Conservation (phyloP, 495 filamentous ascomycete genomes). For the Cryomyces minteri region DNA sequence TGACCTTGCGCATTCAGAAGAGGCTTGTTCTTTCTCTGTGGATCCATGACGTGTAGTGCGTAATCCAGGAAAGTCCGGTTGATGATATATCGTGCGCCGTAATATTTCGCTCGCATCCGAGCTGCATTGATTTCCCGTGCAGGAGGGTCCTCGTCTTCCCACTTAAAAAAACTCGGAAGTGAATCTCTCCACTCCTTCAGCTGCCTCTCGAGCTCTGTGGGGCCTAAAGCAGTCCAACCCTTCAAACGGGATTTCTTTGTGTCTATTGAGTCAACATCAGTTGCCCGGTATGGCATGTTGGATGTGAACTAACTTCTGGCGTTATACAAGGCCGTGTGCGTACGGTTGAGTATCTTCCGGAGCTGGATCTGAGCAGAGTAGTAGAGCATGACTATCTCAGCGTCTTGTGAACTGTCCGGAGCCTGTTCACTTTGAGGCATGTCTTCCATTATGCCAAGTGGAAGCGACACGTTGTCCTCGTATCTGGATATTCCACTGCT, state of each 20-base stretch:
- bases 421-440: no score
- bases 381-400: slow-evolving; percentile 42
- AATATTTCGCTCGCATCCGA: slow-evolving; percentile 82
- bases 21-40: not conserved
- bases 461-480: slow-evolving; percentile 30
- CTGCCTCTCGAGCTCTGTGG: slow-evolving; percentile 21
- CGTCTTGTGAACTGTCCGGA: not conserved
- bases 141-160: slow-evolving; percentile 49
- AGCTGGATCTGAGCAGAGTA: slow-evolving; percentile 78
- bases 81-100: slow-evolving; percentile 78
- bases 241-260: not conserved
- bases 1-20: not conserved
- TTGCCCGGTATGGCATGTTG: not conserved
- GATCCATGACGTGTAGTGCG: slow-evolving; percentile 30
- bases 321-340: slow-evolving; percentile 39
- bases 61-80: slow-evolving; percentile 62
- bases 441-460: not conserved
- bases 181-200: slow-evolving; percentile 25
- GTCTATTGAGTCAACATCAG: not conserved
- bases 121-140: slow-evolving; percentile 63
- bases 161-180: slow-evolving; percentile 32
- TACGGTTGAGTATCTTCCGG: slow-evolving; percentile 65
- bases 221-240: slow-evolving; percentile 4
- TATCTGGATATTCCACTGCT: slow-evolving; percentile 14
- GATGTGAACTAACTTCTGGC: not conserved